phyloP scores from a whole-genome alignment of 2,329 filamentous ascomycete species.

The Coniella vitis region DNA sequence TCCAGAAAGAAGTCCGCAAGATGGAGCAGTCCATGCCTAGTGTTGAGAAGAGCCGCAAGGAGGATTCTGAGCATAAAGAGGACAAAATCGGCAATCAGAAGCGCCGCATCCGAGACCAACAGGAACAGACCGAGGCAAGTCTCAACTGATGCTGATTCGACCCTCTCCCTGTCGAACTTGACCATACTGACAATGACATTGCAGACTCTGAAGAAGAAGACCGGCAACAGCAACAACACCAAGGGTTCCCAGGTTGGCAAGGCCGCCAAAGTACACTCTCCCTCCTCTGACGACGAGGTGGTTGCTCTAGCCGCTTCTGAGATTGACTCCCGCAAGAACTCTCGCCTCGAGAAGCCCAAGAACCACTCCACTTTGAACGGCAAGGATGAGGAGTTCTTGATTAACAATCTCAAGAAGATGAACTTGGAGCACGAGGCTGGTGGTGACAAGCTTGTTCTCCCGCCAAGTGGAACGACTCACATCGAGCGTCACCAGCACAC shows the following conservation, averaged over 20 bases:
- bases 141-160: too few relatives aligned
- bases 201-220: slow-evolving; percentile 12
- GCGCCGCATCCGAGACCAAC: slow-evolving; percentile 16
- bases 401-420: slow-evolving; percentile 12
- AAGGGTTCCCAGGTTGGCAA: background rate
- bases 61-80: slow-evolving; percentile 6
- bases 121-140: slow-evolving; percentile 14
- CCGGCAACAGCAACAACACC: slow-evolving; percentile 2
- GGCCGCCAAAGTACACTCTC: background rate
- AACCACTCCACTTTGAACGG: slow-evolving; percentile 1
- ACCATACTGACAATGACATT: background rate
- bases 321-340: background rate
- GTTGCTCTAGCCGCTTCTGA: slow-evolving; percentile 10
- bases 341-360: background rate
- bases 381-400: slow-evolving; percentile 13
- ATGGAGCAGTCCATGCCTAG: background rate
- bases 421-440: background rate
- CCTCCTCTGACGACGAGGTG: slow-evolving; percentile 1
- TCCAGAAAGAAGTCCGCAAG: background rate
- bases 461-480: background rate
- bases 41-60: slow-evolving; percentile 8
- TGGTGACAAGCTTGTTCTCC: too few relatives aligned
- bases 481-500: slow-evolving; percentile 3
- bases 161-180: background rate
- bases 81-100: slow-evolving; percentile 16